Base-by-base conservation (phyloP, 2,329 filamentous ascomycete genomes). In the Neofusicoccum ribis region DNA sequence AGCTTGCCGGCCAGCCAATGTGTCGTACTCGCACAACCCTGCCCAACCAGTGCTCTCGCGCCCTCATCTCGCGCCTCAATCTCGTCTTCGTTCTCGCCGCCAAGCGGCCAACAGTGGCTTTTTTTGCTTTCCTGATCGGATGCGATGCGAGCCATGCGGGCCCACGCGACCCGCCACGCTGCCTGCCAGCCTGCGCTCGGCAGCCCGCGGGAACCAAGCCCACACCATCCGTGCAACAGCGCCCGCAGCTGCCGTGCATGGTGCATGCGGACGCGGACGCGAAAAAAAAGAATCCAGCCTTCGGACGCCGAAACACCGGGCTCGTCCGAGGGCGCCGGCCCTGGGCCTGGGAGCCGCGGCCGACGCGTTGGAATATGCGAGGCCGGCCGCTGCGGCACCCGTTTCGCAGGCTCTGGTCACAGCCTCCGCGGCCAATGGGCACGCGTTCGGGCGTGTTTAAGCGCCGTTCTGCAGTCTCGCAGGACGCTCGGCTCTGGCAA, bases 151-250 rank as follows among this genome's bases (percentile, higher is more conserved):
- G 47, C 47, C 23, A 31, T 23, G 47, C 17, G 6, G 31, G 11
- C 50, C 54, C 54, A 46, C 54, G 54, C 54, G 54, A 46, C 41
- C 54, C 34, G 41, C 54, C 54, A 59, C 54, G 54, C 39, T n/a
- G 20, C 39, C 49, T 36, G 23, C 17, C 15, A n/a, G 8, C 11
- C 27, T 23, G 27, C 47, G 12, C 23, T 34, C 50, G 50, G 50
- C 50, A 37, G 6, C 50, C 31, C 50, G 50, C 50, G 50, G 50
- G 31, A 20, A 15, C 12, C 14, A 15, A 23, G 8, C 27, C 27
- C 47, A 51, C 50, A 23, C 50, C 31, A 54, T 54, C 39, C 54
- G 37, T 56, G 52, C 52, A 56, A 56, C 52, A 27, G 27, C 27
- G 27, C 27, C 27, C 27, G 27, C 27, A 31, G 27, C 27, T 31